These are phyloP conservation scores for Geotrichum armillariae DNA, from an alignment of 1,139 yeast species.

Conservation along the genomic window DNA sequence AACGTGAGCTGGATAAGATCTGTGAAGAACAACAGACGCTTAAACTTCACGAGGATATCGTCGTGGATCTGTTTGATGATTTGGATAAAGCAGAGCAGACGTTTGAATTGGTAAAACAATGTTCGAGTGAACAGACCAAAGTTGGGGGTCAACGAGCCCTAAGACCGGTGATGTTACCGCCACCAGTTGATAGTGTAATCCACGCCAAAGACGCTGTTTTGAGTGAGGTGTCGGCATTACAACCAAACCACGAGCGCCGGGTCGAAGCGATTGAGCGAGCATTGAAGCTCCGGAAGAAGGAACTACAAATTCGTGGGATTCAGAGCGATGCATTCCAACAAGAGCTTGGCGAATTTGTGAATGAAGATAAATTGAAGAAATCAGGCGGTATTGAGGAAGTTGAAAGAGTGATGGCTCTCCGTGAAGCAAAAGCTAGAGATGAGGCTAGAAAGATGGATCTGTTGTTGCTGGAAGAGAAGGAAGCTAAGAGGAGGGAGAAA, in stretches of 20 bases:
- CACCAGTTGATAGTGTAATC: constrained; percentile 36
- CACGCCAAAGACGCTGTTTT: constrained; percentile 77
- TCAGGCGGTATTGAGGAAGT: constrained; percentile 89
- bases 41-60: constrained; percentile 83
- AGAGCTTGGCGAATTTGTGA: constrained; percentile 78
- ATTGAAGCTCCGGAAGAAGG: constrained; percentile 74
- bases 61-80: constrained; percentile 79
- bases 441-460: constrained; percentile 31
- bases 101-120: constrained; percentile 73
- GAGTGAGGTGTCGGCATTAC: constrained; percentile 72
- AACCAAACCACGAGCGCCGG: constrained; percentile 82
- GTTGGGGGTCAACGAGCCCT: constrained; percentile 20
- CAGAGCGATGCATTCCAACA: constrained; percentile 66
- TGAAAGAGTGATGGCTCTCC: constrained; percentile 64
- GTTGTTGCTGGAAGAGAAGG: constrained; percentile 34
- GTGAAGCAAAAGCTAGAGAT: constrained; percentile 49
- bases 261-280: constrained; percentile 88
- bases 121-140: constrained; percentile 73
- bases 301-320: constrained; percentile 55
- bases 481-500: constrained; percentile 25
- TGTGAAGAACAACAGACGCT: constrained; percentile 94
- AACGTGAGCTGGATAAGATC: constrained; percentile 81
- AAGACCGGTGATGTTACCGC: constrained; percentile 25
- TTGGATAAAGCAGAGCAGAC: constrained; percentile 79
- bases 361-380: constrained; percentile 67